phyloP scores from a whole-genome alignment of 371 early-diverging fungal species.

The Circinella umbellata region DNA sequence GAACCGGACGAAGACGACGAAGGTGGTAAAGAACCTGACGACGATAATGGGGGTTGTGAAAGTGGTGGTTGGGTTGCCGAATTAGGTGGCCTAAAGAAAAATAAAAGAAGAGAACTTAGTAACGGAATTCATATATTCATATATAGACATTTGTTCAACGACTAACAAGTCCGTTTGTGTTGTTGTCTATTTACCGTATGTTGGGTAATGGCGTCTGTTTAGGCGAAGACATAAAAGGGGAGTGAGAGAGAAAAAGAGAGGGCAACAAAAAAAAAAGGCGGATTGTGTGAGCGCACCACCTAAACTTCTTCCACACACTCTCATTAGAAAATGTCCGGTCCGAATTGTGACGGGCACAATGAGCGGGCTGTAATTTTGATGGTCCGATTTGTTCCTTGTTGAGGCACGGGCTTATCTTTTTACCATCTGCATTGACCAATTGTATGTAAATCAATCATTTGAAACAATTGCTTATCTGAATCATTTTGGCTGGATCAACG shows the following conservation, averaged over 20 bases:
- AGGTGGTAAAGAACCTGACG: slow-evolving; percentile 8
- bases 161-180: neutral
- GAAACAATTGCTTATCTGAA: no score
- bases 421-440: no score
- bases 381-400: no score
- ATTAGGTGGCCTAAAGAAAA: slow-evolving; percentile 14
- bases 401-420: no score
- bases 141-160: neutral
- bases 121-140: no score
- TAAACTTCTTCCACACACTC: neutral
- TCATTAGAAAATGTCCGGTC: neutral
- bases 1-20: slow-evolving; percentile 1
- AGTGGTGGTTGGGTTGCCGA: neutral
- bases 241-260: neutral
- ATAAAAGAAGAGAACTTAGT: no score
- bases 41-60: slow-evolving; percentile 14
- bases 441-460: no score
- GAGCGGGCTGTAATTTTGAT: no score
- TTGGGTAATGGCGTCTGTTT: slow-evolving; percentile 19
- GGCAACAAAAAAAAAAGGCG: no score
- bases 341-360: neutral
- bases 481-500: no score
- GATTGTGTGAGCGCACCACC: neutral
- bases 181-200: slow-evolving; percentile 15
- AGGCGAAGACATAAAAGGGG: slow-evolving; percentile 18